Evolutionary conservation across 2,329 filamentous ascomycete genomes (phyloP), one percentile per base, ranked within the genome.

Genomic region (Pseudogymnoascus sp.): DNA sequence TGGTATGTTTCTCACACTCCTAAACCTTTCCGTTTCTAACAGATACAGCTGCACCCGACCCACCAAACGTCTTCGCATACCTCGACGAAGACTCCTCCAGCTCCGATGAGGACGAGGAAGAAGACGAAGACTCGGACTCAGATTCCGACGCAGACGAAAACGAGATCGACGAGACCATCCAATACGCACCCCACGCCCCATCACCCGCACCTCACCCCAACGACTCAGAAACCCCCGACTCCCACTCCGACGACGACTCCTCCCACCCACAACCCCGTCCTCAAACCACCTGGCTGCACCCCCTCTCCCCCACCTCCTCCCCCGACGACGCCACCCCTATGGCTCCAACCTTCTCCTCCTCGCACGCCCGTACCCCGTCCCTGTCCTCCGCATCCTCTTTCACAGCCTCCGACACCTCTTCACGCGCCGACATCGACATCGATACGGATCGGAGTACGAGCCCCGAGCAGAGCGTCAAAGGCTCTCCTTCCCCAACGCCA

Each of bases 381-480:
- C 49, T 33, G 0, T n/a, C 11, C 11, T 55, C 23, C 16, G 49
- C 49, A 8, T 28, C 49, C 49, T 28, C 31, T 2, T 28, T 33
- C 4, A 5, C 23, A 0, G 49, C 49, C 0, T 33, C 31, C 2
- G 23, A 28, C 2, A n/a, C 23, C 11, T n/a, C 7, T 2, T 31
- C 28, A 0, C 28, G 28, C 28, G 28, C 28, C 8, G 28, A 31
- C 11, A 8, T 55, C 3, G 75, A 76, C 16, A 71, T 73, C 49
- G 79, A 78, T 40, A 81, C 78, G 4, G 78, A 80, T 61, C 72
- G 73, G 18, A 79, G 76, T 60, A 78, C 74, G 1, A 81, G 77
- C 60, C 78, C 79, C 0, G 78, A 80, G 21, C 70, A 72, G 35
- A 78, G 76, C 61, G 68, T 74, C 23, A 71, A 75, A 35, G 77